These are phyloP conservation scores for Pestalotiopsis sp. DNA, from an alignment of 2,329 filamentous ascomycete genomes.

Conservation along the genomic window DNA sequence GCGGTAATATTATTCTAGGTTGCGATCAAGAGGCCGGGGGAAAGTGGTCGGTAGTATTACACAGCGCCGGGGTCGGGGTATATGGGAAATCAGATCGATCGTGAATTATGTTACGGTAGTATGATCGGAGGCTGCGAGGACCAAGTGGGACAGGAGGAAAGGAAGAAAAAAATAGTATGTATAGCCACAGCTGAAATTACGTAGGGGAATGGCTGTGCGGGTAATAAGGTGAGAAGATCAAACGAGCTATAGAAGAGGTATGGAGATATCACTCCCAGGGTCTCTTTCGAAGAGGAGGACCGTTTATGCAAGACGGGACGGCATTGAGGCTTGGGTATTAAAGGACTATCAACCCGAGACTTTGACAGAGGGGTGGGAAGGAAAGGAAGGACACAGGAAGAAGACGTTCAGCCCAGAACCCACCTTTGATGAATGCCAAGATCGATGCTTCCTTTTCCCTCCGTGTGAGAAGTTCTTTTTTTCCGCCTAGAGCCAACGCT, in stretches of 20 bases:
- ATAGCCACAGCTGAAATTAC: constrained; percentile 1
- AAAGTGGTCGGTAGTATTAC: background rate
- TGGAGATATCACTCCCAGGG: constrained; percentile 14
- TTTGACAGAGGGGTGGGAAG: background rate
- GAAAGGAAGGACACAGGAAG: background rate
- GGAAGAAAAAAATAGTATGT: background rate
- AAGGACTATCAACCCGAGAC: background rate
- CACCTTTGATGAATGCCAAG: background rate
- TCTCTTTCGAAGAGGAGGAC: constrained; percentile 1
- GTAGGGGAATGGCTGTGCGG: constrained; percentile 4
- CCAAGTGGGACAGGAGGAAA: background rate
- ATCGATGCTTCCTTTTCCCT: background rate
- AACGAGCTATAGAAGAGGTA: constrained; percentile 13
- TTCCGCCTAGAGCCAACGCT: background rate
- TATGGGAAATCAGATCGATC: background rate
- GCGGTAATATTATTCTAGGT: background rate
- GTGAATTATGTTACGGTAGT: background rate
- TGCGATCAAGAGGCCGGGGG: background rate
- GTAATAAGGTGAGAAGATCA: constrained; percentile 13
- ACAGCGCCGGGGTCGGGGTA: background rate
- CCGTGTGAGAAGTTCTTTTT: background rate
- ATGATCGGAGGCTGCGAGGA: background rate
- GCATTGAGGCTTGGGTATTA: background rate
- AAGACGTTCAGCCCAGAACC: background rate
- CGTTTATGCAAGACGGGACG: constrained; percentile 4